phyloP scores from a whole-genome alignment of 1,284 basidiomycete genomes.

The Moesziomyces parantarcticus region DNA sequence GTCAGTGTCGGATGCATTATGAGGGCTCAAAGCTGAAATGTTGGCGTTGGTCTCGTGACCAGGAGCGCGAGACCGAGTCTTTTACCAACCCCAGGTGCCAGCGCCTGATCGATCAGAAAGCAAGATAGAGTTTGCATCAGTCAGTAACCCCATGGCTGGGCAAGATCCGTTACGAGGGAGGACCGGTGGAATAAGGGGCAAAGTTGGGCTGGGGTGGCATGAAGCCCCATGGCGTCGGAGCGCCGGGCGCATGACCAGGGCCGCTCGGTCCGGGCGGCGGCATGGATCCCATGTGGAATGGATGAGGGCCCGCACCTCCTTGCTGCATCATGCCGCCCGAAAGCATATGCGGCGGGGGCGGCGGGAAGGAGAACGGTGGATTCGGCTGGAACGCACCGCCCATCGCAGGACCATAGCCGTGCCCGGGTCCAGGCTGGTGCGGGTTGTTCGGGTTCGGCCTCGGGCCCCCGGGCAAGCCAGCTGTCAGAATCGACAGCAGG shows the following conservation, averaged over 20 bases:
- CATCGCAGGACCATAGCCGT: conserved; percentile 21
- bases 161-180: conserved; percentile 12
- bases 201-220: conserved; percentile 28
- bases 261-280: conserved; percentile 13
- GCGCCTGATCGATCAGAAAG: conserved; percentile 19
- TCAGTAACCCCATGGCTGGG: background rate
- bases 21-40: background rate
- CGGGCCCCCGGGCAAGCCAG: conserved; percentile 14
- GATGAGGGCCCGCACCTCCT: conserved; percentile 15
- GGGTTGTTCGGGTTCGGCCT: conserved; percentile 11
- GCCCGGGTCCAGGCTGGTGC: conserved; percentile 17
- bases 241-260: conserved; percentile 17
- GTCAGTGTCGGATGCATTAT: background rate
- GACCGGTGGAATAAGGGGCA: conserved; percentile 43
- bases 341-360: conserved; percentile 41
- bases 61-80: too few relatives aligned
- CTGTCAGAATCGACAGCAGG: conserved; percentile 45
- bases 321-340: conserved; percentile 33
- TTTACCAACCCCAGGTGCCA: conserved; percentile 52
- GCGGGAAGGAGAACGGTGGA: conserved; percentile 34
- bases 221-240: conserved; percentile 24
- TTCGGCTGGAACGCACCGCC: conserved; percentile 18
- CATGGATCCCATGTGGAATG: conserved; percentile 41
- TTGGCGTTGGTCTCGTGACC: background rate
- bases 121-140: background rate